Percentiles rank a stretch among this genome's conserved stretches.
Conservation (phyloP, 2,329 filamentous ascomycete species). For the Meredithiella fracta region DNA sequence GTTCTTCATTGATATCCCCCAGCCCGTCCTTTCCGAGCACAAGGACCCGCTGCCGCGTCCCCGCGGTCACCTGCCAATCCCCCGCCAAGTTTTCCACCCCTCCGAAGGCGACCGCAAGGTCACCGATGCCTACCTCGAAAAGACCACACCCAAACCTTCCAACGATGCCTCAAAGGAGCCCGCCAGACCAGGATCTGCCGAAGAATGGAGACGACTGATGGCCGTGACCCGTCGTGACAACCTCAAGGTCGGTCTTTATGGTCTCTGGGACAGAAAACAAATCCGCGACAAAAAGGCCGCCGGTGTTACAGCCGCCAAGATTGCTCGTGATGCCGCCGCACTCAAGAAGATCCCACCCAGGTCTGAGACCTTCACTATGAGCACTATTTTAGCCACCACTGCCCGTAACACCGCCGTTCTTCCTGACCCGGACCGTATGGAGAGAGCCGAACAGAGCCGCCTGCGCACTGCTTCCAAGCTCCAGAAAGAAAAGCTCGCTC, state of each 20-base stretch:
- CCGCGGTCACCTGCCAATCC: slow-evolving; percentile 69
- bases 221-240: slow-evolving; percentile 55
- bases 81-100: slow-evolving; percentile 60
- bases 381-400: slow-evolving; percentile 42
- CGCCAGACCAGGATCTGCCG: slow-evolving; percentile 20
- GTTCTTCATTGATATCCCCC: slow-evolving; percentile 67
- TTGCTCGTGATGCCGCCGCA: slow-evolving; percentile 29
- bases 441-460: slow-evolving; percentile 30
- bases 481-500: slow-evolving; percentile 37
- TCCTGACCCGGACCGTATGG: slow-evolving; percentile 46
- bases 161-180: slow-evolving; percentile 23
- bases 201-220: slow-evolving; percentile 56
- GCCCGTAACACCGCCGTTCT: slow-evolving; percentile 33
- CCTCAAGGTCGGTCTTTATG: slow-evolving; percentile 51
- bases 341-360: slow-evolving; percentile 50
- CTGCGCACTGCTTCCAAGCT: slow-evolving; percentile 27
- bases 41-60: slow-evolving; percentile 31
- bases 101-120: slow-evolving; percentile 43
- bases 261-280: slow-evolving; percentile 51
- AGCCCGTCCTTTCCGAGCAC: slow-evolving; percentile 49
- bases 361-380: slow-evolving; percentile 61
- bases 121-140: slow-evolving; percentile 40
- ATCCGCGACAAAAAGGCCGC: slow-evolving; percentile 23
- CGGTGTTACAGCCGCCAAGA: slow-evolving; percentile 29
- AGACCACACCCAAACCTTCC: slow-evolving; percentile 40